Conservation (phyloP, 2,329 filamentous ascomycete species). For the Cordyceps farinosa region DNA sequence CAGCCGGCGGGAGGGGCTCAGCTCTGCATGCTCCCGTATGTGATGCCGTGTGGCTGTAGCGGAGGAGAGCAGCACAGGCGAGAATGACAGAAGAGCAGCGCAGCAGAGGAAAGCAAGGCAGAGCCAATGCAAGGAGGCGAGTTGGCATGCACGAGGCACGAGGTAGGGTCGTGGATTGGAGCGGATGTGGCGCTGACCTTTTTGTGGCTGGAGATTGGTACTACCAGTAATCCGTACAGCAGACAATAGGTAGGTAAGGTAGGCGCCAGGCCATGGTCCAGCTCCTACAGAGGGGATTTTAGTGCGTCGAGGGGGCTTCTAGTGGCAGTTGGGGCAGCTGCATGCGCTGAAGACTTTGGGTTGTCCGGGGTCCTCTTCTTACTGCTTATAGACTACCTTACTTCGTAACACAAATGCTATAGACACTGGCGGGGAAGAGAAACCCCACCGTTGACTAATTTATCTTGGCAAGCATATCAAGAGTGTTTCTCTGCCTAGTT, state of each 20-base stretch:
- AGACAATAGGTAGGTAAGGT: too few species aligned
- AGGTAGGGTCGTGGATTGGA: background rate
- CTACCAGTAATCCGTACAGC: background rate
- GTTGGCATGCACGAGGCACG: too few species aligned
- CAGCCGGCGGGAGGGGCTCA: background rate
- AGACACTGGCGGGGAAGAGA: too few species aligned
- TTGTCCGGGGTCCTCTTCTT: too few species aligned
- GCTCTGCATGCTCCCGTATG: constrained; percentile 2
- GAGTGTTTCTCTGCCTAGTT: background rate
- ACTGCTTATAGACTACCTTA: too few species aligned
- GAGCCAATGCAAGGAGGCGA: background rate
- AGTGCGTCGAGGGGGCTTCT: too few species aligned
- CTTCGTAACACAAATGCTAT: too few species aligned
- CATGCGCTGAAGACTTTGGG: background rate
- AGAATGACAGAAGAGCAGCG: background rate
- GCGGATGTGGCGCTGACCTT: background rate
- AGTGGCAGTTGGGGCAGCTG: too few species aligned
- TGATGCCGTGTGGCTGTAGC: background rate
- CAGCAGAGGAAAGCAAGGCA: background rate
- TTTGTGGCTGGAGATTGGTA: background rate
- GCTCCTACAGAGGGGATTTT: too few species aligned
- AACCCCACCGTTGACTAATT: too few species aligned
- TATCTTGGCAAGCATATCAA: too few species aligned
- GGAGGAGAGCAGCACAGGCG: background rate
- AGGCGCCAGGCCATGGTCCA: too few species aligned